phyloP scores from a whole-genome alignment of 2,329 filamentous ascomycete species.

The Penicillium frequentans region DNA sequence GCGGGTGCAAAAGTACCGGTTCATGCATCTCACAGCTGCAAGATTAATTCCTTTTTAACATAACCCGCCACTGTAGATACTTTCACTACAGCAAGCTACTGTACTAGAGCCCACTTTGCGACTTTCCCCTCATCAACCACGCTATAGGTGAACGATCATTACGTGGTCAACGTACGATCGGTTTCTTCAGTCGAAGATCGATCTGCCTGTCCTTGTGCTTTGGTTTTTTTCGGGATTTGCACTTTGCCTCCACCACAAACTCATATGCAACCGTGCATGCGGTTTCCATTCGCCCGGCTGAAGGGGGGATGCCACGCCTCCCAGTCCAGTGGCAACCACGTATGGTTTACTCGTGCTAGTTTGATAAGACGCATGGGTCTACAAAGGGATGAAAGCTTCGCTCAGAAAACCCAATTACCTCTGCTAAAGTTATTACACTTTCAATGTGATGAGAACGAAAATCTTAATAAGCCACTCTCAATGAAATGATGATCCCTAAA shows the following conservation, averaged over 20 bases:
- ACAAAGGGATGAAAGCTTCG: background rate
- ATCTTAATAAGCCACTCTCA: background rate
- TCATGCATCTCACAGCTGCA: slow-evolving; percentile 18
- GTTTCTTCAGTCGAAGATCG: slow-evolving; percentile 11
- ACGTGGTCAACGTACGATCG: slow-evolving; percentile 5
- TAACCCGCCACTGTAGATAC: slow-evolving; percentile 6
- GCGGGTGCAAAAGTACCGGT: slow-evolving; percentile 17
- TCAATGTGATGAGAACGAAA: background rate
- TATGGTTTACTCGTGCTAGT: slow-evolving; percentile 17
- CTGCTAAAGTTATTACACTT: background rate
- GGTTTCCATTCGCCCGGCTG: background rate
- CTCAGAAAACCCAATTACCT: background rate
- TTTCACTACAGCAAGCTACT: slow-evolving; percentile 15
- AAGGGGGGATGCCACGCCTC: background rate
- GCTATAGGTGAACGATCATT: slow-evolving; percentile 2
- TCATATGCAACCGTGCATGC: background rate
- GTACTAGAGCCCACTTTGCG: slow-evolving; percentile 5
- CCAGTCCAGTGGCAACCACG: slow-evolving; percentile 6
- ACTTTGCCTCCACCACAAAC: background rate
- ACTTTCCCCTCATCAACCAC: background rate
- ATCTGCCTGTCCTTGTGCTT: slow-evolving; percentile 1
- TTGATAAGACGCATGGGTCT: slow-evolving; percentile 2
- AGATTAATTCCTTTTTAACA: slow-evolving; percentile 8
- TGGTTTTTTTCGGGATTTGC: background rate
- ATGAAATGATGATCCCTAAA: slow-evolving; percentile 4